Percentiles rank a stretch among this genome's conserved stretches.
Conservation (phyloP, 2,329 filamentous ascomycete genomes). For the Nigrograna mackinnonii region DNA sequence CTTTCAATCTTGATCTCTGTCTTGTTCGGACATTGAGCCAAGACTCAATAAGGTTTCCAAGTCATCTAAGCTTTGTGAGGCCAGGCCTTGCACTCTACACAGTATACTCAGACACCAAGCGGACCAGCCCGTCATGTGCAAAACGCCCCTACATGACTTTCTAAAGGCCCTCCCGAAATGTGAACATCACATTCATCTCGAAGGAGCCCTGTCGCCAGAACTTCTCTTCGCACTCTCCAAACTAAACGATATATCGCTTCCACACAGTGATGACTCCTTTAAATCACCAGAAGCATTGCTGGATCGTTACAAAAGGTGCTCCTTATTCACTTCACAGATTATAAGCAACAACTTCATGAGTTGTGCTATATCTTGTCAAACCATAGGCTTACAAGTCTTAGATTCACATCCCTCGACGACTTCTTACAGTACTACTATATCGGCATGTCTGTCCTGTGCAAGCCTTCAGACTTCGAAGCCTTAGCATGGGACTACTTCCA, state of each 20-base stretch:
- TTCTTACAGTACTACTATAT: slow-evolving; percentile 81
- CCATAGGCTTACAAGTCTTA: slow-evolving; percentile 6
- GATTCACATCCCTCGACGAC: slow-evolving; percentile 73
- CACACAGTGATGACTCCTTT: slow-evolving; percentile 64
- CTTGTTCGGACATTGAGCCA: too few relatives aligned
- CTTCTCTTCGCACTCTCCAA: slow-evolving; percentile 71
- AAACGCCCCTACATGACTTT: slow-evolving; percentile 21
- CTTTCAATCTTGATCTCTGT: too few relatives aligned
- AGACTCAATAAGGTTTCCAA: too few relatives aligned
- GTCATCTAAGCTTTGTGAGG: too few relatives aligned
- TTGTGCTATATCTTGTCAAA: not conserved
- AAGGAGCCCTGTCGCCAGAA: slow-evolving; percentile 72
- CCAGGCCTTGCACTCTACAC: too few relatives aligned
- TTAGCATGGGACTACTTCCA: slow-evolving; percentile 74
- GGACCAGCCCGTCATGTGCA: too few relatives aligned
- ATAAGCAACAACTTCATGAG: too few relatives aligned
- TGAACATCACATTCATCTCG: slow-evolving; percentile 81
- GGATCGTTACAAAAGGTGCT: slow-evolving; percentile 60
- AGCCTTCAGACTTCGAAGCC: slow-evolving; percentile 69
- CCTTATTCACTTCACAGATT: too few relatives aligned
- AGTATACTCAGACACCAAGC: too few relatives aligned
- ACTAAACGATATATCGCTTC: slow-evolving; percentile 66
- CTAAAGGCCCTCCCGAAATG: slow-evolving; percentile 72
- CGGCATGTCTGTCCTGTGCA: slow-evolving; percentile 70
- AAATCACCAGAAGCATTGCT: slow-evolving; percentile 61